phyloP scores from a whole-genome alignment of 1,284 basidiomycete species.

The Bjerkandera adusta region DNA sequence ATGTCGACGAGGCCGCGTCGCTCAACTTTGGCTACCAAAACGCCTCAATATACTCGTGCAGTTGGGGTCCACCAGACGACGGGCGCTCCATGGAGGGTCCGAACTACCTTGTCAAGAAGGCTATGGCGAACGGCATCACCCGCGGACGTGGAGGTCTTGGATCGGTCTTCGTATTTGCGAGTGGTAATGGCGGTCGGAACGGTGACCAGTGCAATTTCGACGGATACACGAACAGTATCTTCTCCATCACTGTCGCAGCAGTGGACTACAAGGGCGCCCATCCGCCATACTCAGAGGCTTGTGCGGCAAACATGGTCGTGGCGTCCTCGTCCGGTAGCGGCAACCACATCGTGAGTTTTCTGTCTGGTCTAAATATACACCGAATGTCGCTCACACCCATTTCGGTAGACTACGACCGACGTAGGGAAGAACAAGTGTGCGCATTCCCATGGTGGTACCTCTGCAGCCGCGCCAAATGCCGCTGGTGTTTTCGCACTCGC shows the following conservation, averaged over 20 bases:
- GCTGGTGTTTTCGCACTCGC: constrained; percentile 90
- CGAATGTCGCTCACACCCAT: constrained; percentile 17
- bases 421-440: constrained; percentile 86
- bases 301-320: constrained; percentile 95
- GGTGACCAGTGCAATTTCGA: constrained; percentile 99
- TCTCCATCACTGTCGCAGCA: constrained; percentile 93
- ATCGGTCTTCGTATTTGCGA: constrained; percentile 95
- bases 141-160: constrained; percentile 91
- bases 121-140: constrained; percentile 92
- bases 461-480: constrained; percentile 95
- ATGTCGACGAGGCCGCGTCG: constrained; percentile 96
- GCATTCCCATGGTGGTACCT: constrained; percentile 89
- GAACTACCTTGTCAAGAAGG: constrained; percentile 89
- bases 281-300: constrained; percentile 97
- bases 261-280: constrained; percentile 91
- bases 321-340: constrained; percentile 97
- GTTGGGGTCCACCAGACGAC: constrained; percentile 98
- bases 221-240: constrained; percentile 98
- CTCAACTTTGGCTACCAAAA: constrained; percentile 94
- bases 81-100: constrained; percentile 96
- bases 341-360: constrained; percentile 77
- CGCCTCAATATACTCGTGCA: constrained; percentile 94
- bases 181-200: constrained; percentile 90
- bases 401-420: constrained; percentile 86
- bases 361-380: constrained; percentile 10